phyloP scores from a whole-genome alignment of 225 moss, liverwort and hornwort genomes.

The Neckera pumila region DNA sequence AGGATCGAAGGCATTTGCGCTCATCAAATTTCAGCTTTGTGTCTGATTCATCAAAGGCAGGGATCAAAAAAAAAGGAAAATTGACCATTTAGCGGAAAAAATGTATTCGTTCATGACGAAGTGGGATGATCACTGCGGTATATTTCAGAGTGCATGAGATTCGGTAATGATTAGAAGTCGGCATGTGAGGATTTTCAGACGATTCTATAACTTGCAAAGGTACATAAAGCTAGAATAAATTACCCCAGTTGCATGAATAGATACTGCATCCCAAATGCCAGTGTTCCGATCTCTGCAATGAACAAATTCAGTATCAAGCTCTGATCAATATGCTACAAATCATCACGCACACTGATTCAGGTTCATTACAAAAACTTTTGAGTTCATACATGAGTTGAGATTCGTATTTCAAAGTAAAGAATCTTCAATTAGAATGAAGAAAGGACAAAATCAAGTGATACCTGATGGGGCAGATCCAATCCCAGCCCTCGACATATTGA shows the following conservation, averaged over 20 bases:
- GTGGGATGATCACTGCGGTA: background rate
- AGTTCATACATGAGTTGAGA: background rate
- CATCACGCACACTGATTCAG: background rate
- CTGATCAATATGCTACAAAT: background rate
- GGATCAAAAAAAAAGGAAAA: no score
- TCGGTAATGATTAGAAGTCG: background rate
- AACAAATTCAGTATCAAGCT: background rate
- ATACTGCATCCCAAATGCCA: conserved; percentile 85
- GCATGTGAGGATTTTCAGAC: background rate
- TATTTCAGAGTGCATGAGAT: background rate
- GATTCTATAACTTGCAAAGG: background rate
- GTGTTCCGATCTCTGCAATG: conserved; percentile 86
- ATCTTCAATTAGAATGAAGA: background rate
- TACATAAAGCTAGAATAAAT: background rate
- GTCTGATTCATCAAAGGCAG: no score
- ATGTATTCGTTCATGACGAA: background rate
- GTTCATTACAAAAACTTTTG: background rate
- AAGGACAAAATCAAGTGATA: conserved; percentile 4
- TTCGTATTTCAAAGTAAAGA: background rate
- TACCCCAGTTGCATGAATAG: conserved; percentile 73
- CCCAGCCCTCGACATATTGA: conserved; percentile 98
- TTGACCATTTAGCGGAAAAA: no score
- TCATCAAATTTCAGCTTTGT: no score
- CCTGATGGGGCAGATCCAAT: conserved; percentile 93
- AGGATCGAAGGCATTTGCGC: background rate